Evolutionary conservation across 352 stramenopile species (phyloP).

Genomic region (Phytophthora uliginosa): DNA sequence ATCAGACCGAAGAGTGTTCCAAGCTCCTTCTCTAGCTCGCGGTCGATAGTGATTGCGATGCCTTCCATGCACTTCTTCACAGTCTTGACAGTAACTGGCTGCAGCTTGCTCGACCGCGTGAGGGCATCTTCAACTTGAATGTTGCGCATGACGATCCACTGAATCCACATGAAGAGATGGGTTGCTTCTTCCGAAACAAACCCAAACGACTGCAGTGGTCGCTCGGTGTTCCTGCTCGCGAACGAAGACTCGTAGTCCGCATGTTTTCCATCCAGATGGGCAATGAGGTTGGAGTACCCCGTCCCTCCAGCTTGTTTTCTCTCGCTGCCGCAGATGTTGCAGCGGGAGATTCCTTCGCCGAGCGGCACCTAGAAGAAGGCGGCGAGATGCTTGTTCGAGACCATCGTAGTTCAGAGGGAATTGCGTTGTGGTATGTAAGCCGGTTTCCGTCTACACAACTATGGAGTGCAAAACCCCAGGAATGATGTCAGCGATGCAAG

Average conservation of each 20-base stretch:
- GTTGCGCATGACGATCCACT: conserved; percentile 11
- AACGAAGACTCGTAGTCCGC: not conserved
- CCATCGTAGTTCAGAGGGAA: too few relatives aligned
- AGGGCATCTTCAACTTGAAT: not conserved
- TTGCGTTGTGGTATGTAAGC: too few relatives aligned
- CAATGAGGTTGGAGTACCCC: conserved; percentile 13
- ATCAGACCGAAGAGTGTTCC: conserved; percentile 16
- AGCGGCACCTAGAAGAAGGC: conserved; percentile 8
- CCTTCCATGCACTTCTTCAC: conserved; percentile 15
- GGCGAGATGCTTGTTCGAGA: not conserved
- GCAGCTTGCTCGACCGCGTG: conserved; percentile 13
- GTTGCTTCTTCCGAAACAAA: conserved; percentile 6
- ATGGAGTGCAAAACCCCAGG: too few relatives aligned
- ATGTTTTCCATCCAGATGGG: conserved; percentile 3
- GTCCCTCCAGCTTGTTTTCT: not conserved
- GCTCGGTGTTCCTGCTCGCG: not conserved
- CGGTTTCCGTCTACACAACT: too few relatives aligned
- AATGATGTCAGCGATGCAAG: too few relatives aligned
- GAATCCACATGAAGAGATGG: conserved; percentile 7
- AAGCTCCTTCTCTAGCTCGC: conserved; percentile 1
- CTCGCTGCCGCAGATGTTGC: conserved; percentile 1
- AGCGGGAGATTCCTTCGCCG: conserved; percentile 1
- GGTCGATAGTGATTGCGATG: conserved; percentile 1
- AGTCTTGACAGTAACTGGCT: conserved; percentile 2
- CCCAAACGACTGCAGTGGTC: not conserved